These are phyloP conservation scores for Aspergillus cavernicola DNA, from an alignment of 495 filamentous ascomycete genomes.

Conservation along the genomic window DNA sequence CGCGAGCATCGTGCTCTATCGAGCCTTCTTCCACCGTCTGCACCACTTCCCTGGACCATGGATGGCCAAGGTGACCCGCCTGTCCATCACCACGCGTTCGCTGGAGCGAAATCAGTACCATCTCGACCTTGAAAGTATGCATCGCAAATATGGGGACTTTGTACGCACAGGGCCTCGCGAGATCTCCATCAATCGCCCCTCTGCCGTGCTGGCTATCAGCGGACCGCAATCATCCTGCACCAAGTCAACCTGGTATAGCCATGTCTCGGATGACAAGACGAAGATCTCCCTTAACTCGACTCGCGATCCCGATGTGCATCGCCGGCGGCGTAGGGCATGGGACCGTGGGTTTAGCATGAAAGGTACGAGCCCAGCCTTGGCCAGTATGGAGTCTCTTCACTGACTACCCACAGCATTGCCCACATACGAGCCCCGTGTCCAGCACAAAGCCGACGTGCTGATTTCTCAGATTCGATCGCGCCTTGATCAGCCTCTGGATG, in stretches of 20 bases:
- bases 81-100: neutral
- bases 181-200: conserved; percentile 28
- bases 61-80: neutral
- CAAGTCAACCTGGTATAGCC: conserved; percentile 35
- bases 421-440: conserved; percentile 14
- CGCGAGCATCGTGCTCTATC: neutral
- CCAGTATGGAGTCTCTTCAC: conserved; percentile 3
- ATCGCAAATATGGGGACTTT: conserved; percentile 9
- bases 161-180: conserved; percentile 26
- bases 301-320: conserved; percentile 29
- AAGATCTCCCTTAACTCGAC: conserved; percentile 25
- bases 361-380: neutral
- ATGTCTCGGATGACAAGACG: conserved; percentile 16
- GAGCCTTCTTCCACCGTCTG: conserved; percentile 3
- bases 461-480: conserved; percentile 12
- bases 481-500: conserved; percentile 31
- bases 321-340: conserved; percentile 35
- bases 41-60: neutral
- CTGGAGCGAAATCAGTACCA: conserved; percentile 4
- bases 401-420: conserved; percentile 4
- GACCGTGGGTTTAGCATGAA: conserved; percentile 25
- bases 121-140: conserved; percentile 3
- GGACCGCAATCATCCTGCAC: conserved; percentile 25
- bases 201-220: conserved; percentile 20
- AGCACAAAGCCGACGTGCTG: conserved; percentile 12